A percentile compares a stretch with the other conserved stretches of the same genome.
Evolutionary conservation across 257 asterid genomes (phyloP).

Genomic region (Thymus quinquecostatus): DNA sequence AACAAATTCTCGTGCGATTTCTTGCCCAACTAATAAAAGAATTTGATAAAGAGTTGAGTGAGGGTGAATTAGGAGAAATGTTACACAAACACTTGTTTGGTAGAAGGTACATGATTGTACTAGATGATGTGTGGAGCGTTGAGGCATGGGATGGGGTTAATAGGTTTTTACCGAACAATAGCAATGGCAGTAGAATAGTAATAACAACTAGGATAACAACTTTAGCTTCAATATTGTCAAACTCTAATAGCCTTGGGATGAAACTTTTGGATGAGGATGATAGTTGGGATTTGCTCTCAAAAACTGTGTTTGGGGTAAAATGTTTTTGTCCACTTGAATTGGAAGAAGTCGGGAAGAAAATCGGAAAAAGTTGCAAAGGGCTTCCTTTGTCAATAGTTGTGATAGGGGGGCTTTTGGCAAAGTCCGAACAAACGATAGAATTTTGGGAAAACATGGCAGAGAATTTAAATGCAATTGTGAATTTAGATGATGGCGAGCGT

Average conservation of each 20-base stretch:
- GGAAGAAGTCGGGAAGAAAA: neutral
- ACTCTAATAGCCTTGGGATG: neutral
- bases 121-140: neutral
- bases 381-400: neutral
- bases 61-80: neutral
- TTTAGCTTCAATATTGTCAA: neutral
- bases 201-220: neutral
- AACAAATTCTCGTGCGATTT: too few species aligned
- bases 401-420: neutral
- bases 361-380: neutral
- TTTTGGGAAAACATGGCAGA: neutral
- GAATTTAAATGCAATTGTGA: too few species aligned
- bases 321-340: neutral
- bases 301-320: neutral
- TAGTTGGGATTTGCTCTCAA: neutral
- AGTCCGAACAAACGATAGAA: neutral
- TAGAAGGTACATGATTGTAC: neutral
- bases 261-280: neutral
- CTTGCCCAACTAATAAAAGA: neutral
- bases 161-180: neutral
- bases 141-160: neutral
- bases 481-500: neutral
- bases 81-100: neutral
- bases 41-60: neutral
- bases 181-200: neutral